Percentiles rank a stretch among this genome's conserved stretches.
Conservation (phyloP, 129 eudicot genomes). For the Lonicera japonica region DNA sequence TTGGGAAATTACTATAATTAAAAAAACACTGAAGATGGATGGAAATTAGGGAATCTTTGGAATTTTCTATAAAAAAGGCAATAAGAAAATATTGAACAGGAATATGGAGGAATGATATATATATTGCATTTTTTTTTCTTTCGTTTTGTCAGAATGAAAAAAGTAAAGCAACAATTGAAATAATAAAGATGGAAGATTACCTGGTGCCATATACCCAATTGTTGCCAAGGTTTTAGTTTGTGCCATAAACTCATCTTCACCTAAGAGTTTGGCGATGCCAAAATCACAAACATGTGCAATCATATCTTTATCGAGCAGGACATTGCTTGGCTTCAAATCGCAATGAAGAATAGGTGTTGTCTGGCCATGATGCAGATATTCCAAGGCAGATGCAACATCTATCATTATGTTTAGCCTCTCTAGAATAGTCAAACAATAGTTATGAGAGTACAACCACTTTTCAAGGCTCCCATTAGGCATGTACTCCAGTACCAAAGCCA, state of each 20-base stretch:
- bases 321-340: constrained; percentile 27
- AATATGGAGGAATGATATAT: too few relatives aligned
- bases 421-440: neutral
- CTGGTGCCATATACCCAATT: constrained; percentile 29
- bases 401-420: constrained; percentile 15
- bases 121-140: too few relatives aligned
- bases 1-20: neutral
- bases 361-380: constrained; percentile 17
- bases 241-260: neutral
- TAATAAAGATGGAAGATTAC: constrained; percentile 2
- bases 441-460: constrained; percentile 13
- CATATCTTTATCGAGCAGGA: constrained; percentile 20
- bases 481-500: constrained; percentile 25
- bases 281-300: constrained; percentile 22
- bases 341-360: constrained; percentile 16
- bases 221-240: constrained; percentile 25
- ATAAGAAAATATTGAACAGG: too few relatives aligned
- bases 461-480: constrained; percentile 28
- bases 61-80: too few relatives aligned
- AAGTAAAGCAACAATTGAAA: too few relatives aligned
- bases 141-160: too few relatives aligned
- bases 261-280: constrained; percentile 17
- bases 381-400: constrained; percentile 20
- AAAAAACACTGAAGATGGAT: neutral
- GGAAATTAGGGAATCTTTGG: too few relatives aligned